These are phyloP conservation scores for Sporothrix luriei DNA, from an alignment of 2,329 filamentous ascomycete genomes.

Conservation along the genomic window DNA sequence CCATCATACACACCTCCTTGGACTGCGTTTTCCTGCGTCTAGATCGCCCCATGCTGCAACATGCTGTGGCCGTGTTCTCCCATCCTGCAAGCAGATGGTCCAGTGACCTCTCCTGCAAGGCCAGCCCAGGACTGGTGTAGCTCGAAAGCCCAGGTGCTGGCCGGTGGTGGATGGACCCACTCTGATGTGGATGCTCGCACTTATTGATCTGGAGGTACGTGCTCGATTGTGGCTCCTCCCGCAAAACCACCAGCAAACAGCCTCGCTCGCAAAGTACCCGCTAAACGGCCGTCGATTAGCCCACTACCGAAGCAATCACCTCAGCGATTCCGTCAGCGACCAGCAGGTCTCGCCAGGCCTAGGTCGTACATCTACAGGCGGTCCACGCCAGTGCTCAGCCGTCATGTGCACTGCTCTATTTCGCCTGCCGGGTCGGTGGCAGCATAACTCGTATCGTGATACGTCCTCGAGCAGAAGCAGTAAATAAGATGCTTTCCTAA, in stretches of 20 bases:
- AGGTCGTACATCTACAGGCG: background rate
- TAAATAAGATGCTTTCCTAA: background rate
- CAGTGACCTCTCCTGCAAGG: constrained; percentile 21
- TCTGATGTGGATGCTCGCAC: constrained; percentile 4
- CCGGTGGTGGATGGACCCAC: constrained; percentile 6
- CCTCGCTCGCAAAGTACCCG: constrained; percentile 16
- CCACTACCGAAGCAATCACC: constrained; percentile 14
- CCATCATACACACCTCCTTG: too few species aligned
- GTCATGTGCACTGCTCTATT: background rate
- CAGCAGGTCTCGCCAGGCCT: background rate
- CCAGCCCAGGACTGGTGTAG: constrained; percentile 22
- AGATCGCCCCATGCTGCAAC: background rate
- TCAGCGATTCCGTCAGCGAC: constrained; percentile 26
- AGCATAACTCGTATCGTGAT: background rate
- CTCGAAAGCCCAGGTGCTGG: background rate
- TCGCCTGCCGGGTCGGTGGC: constrained; percentile 16
- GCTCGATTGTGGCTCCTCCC: background rate
- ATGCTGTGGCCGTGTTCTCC: background rate
- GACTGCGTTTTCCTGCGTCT: background rate
- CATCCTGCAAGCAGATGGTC: background rate
- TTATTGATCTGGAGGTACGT: constrained; percentile 9
- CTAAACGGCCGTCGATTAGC: background rate
- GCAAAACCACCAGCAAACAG: background rate
- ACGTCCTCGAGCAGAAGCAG: background rate
- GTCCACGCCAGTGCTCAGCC: background rate